Evolutionary conservation across 495 filamentous ascomycete genomes (phyloP), one percentile per base, ranked within the genome.

Genomic region (Daldinia vernicosa): DNA sequence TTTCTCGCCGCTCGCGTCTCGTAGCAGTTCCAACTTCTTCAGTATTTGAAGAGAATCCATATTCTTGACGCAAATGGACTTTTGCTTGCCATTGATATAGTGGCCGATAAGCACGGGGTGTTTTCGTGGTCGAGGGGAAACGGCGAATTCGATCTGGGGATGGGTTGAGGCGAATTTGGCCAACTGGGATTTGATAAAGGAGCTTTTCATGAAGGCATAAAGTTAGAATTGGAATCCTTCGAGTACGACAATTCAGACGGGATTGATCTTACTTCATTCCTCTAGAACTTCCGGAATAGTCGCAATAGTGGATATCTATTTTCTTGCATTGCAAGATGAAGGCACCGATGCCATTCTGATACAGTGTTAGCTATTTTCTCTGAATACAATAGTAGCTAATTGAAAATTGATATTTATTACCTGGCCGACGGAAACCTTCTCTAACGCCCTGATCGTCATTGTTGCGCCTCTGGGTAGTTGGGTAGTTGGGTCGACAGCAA

Each of bases 241-340:
- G 12, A 19, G 24, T 22, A 63, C 8, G 7, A 7, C 47, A 43
- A 0, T 40, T 52, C n/a, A 15, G 63, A 47, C 59, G n/a, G 51
- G n/a, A 17, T 35, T 63, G 53, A 0, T 82, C 89, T 72, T 84
- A 97, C 94, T 95, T 94, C 94, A 99, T 98, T 77, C 95, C 95
- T 65, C 82, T 86, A 35, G 94, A 97, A 80, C 91, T 94, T 70
- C 94, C 95, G 6, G 91, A 92, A 86, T 89, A 93, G 84, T 98
- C 93, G 84, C 95, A 97, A 85, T 97, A 99, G 81, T 97, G 92
- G 76, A 99, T 91, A 77, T 97, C 92, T 77, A 99, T 85, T 69
- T 91, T 90, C 82, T 92, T 97, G 88, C 95, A 99, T 88, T 97
- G 94, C 66, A 97, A 86, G 80, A 99, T 92, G 83, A 98, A 99